These are phyloP conservation scores for Rhodotorula sp. DNA, from an alignment of 1,284 basidiomycete species.

Conservation along the genomic window DNA sequence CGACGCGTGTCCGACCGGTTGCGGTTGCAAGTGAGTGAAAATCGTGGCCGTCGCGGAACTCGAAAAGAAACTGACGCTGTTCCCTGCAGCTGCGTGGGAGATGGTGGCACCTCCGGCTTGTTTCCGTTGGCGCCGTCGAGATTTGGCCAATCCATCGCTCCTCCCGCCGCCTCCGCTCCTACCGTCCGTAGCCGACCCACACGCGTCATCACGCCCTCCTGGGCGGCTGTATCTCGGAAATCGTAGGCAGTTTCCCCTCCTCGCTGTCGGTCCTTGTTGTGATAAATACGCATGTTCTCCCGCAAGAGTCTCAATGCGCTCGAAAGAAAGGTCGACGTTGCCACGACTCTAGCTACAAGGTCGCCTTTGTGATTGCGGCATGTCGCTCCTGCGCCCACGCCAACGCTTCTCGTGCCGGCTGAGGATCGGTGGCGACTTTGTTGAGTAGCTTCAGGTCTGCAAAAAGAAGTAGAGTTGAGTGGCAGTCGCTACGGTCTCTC, in stretches of 20 bases:
- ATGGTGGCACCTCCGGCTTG: slow-evolving; percentile 27
- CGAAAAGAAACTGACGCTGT: too few relatives aligned
- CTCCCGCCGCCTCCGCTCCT: not conserved
- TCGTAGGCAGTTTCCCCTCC: not conserved
- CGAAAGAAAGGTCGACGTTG: not conserved
- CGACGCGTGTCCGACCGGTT: slow-evolving; percentile 31
- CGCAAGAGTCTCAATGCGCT: too few relatives aligned
- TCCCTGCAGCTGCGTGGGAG: slow-evolving; percentile 16
- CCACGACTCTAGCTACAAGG: not conserved
- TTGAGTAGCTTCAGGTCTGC: slow-evolving; percentile 23
- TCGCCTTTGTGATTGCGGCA: not conserved
- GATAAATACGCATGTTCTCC: too few relatives aligned
- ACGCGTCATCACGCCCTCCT: not conserved
- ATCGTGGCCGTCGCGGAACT: not conserved
- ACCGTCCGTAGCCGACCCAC: not conserved
- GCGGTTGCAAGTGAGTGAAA: slow-evolving; percentile 31
- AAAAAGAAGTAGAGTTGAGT: too few relatives aligned
- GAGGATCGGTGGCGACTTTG: slow-evolving; percentile 11
- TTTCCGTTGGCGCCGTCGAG: slow-evolving; percentile 13
- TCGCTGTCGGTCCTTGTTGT: not conserved
- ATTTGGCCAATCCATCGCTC: not conserved
- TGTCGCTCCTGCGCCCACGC: slow-evolving; percentile 24
- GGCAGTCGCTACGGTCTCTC: too few relatives aligned
- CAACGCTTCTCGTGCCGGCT: slow-evolving; percentile 26
- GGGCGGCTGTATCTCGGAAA: not conserved